These are phyloP conservation scores for Didymella keratinophila DNA, from an alignment of 2,329 filamentous ascomycete genomes.

Conservation along the genomic window DNA sequence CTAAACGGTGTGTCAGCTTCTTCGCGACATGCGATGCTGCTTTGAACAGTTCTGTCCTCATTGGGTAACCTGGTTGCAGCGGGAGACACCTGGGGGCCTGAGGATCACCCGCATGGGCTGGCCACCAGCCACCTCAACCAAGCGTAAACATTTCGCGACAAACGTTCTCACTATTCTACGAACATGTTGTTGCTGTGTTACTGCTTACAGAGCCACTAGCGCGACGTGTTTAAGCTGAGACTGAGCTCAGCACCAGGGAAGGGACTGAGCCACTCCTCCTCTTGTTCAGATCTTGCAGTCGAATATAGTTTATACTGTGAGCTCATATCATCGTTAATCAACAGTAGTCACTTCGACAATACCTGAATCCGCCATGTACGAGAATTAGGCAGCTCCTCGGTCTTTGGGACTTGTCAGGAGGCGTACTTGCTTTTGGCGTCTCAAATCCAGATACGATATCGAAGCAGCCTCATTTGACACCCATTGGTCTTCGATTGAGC, in stretches of 20 bases:
- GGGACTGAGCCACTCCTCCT: not conserved
- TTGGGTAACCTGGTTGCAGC: slow-evolving; percentile 24
- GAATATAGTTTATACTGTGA: not conserved
- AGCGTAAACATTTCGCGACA: not conserved
- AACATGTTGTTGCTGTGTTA: not conserved
- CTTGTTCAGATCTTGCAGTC: not conserved
- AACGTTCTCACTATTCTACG: slow-evolving; percentile 14
- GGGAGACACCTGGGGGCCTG: slow-evolving; percentile 5
- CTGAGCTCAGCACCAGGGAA: not conserved
- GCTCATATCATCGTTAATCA: not conserved
- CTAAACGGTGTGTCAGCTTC: slow-evolving; percentile 31
- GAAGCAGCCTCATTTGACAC: not conserved
- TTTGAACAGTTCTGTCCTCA: slow-evolving; percentile 17
- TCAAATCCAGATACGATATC: not conserved
- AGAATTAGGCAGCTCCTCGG: not conserved
- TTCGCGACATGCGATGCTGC: slow-evolving; percentile 18
- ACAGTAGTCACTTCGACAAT: not conserved
- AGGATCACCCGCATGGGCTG: slow-evolving; percentile 27
- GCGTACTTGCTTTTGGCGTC: slow-evolving; percentile 1
- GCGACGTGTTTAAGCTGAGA: not conserved
- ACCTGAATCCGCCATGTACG: not conserved
- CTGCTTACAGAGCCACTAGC: not conserved
- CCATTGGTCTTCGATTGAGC: not conserved
- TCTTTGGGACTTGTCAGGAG: slow-evolving; percentile 2
- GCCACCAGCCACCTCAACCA: slow-evolving; percentile 22